Evolutionary conservation across 768 basidiomycete genomes (phyloP).

Genomic region (Serendipita sp.): DNA sequence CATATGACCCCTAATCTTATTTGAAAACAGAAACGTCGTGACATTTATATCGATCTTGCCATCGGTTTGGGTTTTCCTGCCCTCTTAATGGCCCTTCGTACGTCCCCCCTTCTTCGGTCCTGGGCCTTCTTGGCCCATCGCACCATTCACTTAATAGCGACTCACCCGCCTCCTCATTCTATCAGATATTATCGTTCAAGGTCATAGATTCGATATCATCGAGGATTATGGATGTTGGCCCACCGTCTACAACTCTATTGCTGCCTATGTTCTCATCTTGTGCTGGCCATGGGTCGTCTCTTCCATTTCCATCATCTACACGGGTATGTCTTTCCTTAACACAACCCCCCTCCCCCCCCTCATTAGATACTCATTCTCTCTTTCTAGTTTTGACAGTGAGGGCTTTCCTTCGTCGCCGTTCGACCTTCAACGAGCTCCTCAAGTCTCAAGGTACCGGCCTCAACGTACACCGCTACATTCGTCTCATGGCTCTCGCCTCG

Average conservation of each 20-base stretch:
- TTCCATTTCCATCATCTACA: not conserved
- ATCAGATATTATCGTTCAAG: slow-evolving; percentile 31
- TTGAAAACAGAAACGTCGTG: slow-evolving; percentile 16
- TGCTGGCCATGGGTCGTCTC: slow-evolving; percentile 7
- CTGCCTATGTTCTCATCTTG: slow-evolving; percentile 17
- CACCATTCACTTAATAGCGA: not conserved
- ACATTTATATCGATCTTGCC: slow-evolving; percentile 24
- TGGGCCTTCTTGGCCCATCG: too few species aligned
- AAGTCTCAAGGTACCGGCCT: not conserved
- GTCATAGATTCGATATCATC: slow-evolving; percentile 22
- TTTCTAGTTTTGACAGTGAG: slow-evolving; percentile 23
- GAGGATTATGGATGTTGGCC: slow-evolving; percentile 22
- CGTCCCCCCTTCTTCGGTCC: too few species aligned
- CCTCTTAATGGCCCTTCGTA: not conserved
- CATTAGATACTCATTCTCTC: not conserved
- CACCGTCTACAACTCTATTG: slow-evolving; percentile 14
- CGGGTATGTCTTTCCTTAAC: not conserved
- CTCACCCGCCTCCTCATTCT: not conserved
- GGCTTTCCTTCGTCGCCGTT: slow-evolving; percentile 26
- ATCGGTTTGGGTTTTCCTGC: slow-evolving; percentile 38
- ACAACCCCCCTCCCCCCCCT: too few species aligned
- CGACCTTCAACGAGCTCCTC: slow-evolving; percentile 29
- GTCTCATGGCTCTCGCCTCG: slow-evolving; percentile 35
- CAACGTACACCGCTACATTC: slow-evolving; percentile 24
- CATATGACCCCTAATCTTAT: slow-evolving; percentile 28